Base-by-base conservation (phyloP, 208 protist species). In the Leishmania amazonensis region DNA sequence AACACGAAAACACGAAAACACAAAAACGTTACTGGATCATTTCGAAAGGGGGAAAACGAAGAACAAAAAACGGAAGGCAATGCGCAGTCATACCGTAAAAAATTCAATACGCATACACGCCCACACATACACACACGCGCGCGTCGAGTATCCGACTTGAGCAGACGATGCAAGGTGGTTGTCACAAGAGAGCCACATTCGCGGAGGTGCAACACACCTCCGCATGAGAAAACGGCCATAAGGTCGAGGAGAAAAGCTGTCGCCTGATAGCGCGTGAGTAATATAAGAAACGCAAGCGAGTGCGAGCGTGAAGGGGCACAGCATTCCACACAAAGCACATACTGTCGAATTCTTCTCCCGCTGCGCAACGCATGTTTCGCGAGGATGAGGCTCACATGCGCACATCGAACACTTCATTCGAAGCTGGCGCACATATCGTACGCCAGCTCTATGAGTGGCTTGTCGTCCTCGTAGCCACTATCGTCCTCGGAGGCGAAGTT, bases 371-470 rank as follows among this genome's bases (percentile, higher is more conserved):
- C n/a, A 65, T 1, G 9, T 15, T 21, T 62, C 21, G 40, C 65
- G 5, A 47, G 2, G 19, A n/a, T 47, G 42, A 51, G 24, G 11
- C 21, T 21, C 2, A 51, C 31, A 53, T 9, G 9, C 11, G 21
- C 40, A 31, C 5, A 51, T 2, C 51, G 6, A 3, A 51, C 24
- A n/a, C 24, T 17, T 58, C 49, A 76, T 6, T 75, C 71, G 17
- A 57, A 62, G 35, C 49, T 49, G 17, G 49, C 58, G 79, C 58
- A 86, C 35, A 79, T 28, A 38, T 79, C 54, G 19, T 79, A 82
- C 3, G 58, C 57, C 45, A 80, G 47, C 57, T 76, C 76, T 13
- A 80, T 77, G 54, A 80, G 57, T 6, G 81, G 76, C n/a, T 72
- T 42, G 58, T 76, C 81, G 24, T 64, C 70, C 35, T 72, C 70